Base-by-base conservation (phyloP, 495 filamentous ascomycete species). In the Pyronema domesticum region DNA sequence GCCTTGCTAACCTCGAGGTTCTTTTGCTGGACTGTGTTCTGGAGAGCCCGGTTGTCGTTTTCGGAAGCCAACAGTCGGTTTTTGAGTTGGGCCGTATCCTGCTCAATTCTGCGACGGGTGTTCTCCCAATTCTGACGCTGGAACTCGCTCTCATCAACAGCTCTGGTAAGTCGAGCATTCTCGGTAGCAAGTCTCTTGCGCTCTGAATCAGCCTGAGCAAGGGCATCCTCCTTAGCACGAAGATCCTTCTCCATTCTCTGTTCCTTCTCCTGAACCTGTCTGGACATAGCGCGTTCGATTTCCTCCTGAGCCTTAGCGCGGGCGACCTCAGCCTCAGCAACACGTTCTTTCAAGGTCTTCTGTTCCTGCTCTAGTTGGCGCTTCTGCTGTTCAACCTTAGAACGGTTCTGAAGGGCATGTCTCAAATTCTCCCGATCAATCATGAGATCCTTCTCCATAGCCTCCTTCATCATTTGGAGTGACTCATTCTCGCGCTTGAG, bases 11-110 rank as follows among this genome's bases (percentile, higher is more conserved):
- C 91, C 64, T 98, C 91, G 7, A 98, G 79, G 44, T 93, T 93
- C 74, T 98, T 98, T 62, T 95, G 89, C 60, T 98, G 91, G 9
- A 98, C 74, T 68, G 96, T 96, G 65, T 95, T 98, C 46, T 96
- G 74, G 0, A 98, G 72, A 37, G 88, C 80, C n/a, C 86, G 81
- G 61, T 96, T 96, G 69, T 96, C 91, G 62, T 96, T 95, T 62
- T 98, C 91, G 0, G 91, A 96, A 33, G 91, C 91, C 10, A 82
- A 78, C 48, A 98, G 74, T 33, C 91, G 81, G 54, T 89, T 89
- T 63, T 89, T 94, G 39, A 95, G 76, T 0, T 89, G 94, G 36
- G 87, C 82, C n/a, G 94, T 74, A 64, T 98, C 91, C 42, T 86
- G 76, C 64, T 95, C 89, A 6, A 94, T 71, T 6, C 93, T 82